Conservation (phyloP, 768 basidiomycete species). For the Leccinum subtestaceum region DNA sequence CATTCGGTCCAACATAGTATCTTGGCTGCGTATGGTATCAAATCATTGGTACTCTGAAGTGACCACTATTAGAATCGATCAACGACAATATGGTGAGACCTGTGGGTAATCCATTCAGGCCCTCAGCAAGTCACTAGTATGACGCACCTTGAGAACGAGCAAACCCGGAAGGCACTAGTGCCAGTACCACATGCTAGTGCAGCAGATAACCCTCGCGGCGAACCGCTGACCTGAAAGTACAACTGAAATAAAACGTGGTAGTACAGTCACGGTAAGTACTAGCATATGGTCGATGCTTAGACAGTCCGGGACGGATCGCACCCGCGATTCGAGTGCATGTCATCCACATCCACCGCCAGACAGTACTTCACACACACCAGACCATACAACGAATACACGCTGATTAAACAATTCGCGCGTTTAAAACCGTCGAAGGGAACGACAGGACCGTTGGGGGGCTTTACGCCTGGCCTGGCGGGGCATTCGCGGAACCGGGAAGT, state of each 20-base stretch:
- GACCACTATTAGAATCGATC: background rate
- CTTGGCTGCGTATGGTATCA: background rate
- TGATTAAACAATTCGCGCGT: too few species aligned
- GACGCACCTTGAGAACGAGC: background rate
- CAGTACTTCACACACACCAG: too few species aligned
- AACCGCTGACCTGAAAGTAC: background rate
- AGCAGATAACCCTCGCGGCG: background rate
- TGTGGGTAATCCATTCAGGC: background rate
- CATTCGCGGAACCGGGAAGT: too few species aligned
- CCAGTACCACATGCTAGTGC: background rate
- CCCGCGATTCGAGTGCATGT: too few species aligned
- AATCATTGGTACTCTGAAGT: background rate
- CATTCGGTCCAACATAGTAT: background rate
- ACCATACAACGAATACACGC: too few species aligned
- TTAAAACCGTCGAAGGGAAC: too few species aligned
- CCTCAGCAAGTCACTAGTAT: background rate
- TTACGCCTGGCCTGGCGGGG: too few species aligned
- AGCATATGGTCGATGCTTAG: background rate
- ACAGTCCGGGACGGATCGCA: background rate
- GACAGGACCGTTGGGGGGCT: too few species aligned
- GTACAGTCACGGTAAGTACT: background rate
- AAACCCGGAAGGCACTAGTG: background rate
- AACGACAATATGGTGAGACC: background rate
- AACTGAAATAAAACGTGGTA: background rate
- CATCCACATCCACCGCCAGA: too few species aligned